Percentiles rank a stretch among this genome's conserved stretches.
phyloP scores from a whole-genome alignment of 2,329 filamentous ascomycete species.

The Colletotrichum sansevieriae region DNA sequence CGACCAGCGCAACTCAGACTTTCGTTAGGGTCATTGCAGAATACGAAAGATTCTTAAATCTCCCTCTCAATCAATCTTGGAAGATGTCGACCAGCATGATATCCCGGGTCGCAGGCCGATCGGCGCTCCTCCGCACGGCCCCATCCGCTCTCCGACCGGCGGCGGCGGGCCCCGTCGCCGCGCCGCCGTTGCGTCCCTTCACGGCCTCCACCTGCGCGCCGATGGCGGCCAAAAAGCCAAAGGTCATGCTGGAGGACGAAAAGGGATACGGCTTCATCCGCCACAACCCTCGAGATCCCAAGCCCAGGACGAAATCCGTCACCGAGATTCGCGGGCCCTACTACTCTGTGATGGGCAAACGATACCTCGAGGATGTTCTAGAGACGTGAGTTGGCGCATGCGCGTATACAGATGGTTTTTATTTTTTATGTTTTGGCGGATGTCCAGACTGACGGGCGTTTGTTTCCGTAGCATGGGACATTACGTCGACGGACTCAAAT shows the following conservation, averaged over 20 bases:
- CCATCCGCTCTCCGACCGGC: neutral
- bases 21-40: too few species aligned
- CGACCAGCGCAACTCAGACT: too few species aligned
- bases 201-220: neutral
- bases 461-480: conserved; percentile 58
- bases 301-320: conserved; percentile 62
- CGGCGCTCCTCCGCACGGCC: neutral
- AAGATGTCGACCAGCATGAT: neutral
- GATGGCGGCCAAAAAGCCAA: neutral
- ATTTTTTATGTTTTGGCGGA: rapidly evolving
- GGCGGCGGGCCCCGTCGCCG: neutral
- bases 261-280: conserved; percentile 64
- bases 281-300: conserved; percentile 61
- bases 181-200: neutral
- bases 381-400: conserved; percentile 58
- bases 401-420: neutral
- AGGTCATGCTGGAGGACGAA: conserved; percentile 60
- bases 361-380: conserved; percentile 64
- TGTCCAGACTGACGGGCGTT: neutral
- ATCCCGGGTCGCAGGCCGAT: neutral
- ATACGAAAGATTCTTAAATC: too few species aligned
- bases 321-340: conserved; percentile 69
- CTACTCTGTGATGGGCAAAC: conserved; percentile 66
- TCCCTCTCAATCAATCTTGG: too few species aligned
- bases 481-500: conserved; percentile 68